phyloP scores from a whole-genome alignment of 2,329 filamentous ascomycete species.

The Samsoniella hepiali region DNA sequence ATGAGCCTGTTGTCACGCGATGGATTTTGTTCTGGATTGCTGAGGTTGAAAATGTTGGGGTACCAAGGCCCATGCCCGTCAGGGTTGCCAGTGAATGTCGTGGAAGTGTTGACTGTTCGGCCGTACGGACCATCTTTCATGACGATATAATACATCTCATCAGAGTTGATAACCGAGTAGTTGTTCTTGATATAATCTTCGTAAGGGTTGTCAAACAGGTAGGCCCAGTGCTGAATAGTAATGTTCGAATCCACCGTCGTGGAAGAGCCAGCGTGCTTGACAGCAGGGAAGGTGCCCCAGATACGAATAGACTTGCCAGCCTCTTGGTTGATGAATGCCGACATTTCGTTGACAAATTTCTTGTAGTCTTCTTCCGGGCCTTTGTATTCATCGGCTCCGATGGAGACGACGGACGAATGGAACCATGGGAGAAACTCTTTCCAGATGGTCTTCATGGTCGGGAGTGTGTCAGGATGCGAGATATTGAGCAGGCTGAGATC shows the following conservation, averaged over 20 bases:
- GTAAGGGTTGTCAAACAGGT: constrained; percentile 23
- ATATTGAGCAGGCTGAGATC: constrained; percentile 46
- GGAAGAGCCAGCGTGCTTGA: constrained; percentile 22
- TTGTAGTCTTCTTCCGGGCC: constrained; percentile 47
- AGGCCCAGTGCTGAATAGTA: constrained; percentile 37
- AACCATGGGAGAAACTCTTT: constrained; percentile 54
- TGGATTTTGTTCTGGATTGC: constrained; percentile 22
- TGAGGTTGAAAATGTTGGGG: constrained; percentile 26
- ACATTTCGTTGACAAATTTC: constrained; percentile 43
- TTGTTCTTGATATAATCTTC: constrained; percentile 24
- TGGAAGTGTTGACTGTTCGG: constrained; percentile 43
- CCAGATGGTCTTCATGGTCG: constrained; percentile 51
- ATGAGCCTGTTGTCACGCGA: constrained; percentile 19
- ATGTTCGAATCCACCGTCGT: constrained; percentile 22
- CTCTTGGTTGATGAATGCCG: constrained; percentile 42
- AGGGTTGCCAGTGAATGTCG: constrained; percentile 29
- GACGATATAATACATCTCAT: constrained; percentile 26
- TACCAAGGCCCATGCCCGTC: constrained; percentile 21
- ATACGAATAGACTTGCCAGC: constrained; percentile 44
- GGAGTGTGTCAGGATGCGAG: constrained; percentile 48
- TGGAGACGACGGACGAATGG: constrained; percentile 50
- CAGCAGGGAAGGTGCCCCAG: constrained; percentile 45
- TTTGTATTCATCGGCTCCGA: constrained; percentile 55
- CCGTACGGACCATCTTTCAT: constrained; percentile 42
- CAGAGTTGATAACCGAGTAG: constrained; percentile 27